phyloP scores from a whole-genome alignment of 78 protist species.

The Pigoraptor vietnamica region DNA sequence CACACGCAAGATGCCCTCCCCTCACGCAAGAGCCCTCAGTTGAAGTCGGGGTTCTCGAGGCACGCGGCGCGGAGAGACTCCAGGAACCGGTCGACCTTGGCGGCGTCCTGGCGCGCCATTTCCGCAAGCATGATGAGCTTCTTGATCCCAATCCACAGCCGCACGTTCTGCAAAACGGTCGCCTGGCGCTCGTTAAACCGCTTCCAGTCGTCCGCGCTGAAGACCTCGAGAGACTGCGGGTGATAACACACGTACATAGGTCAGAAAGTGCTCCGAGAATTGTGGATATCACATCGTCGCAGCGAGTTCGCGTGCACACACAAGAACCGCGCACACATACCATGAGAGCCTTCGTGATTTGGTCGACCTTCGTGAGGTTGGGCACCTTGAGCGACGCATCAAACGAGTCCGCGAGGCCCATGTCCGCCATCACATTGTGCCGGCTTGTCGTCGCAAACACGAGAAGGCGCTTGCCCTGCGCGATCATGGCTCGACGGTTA shows the following conservation, averaged over 20 bases:
- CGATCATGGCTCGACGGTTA: too few species aligned
- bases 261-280: background rate
- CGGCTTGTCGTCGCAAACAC: conserved; percentile 86
- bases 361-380: background rate
- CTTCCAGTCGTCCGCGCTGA: conserved; percentile 29
- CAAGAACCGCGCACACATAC: background rate
- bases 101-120: conserved; percentile 76
- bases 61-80: background rate
- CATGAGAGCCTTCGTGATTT: background rate
- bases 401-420: conserved; percentile 67
- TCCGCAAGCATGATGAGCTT: conserved; percentile 74
- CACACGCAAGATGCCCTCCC: too few species aligned
- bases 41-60: background rate
- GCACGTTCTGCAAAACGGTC: background rate
- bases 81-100: conserved; percentile 19
- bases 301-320: background rate
- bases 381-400: conserved; percentile 11
- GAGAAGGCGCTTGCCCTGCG: conserved; percentile 63
- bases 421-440: conserved; percentile 29
- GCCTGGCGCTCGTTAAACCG: background rate
- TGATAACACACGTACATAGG: background rate
- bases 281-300: background rate
- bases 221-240: conserved; percentile 7
- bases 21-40: too few species aligned
- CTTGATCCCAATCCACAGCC: conserved; percentile 58